Base-by-base conservation (phyloP, 2,329 filamentous ascomycete species). In the Rachicladosporium sp. region DNA sequence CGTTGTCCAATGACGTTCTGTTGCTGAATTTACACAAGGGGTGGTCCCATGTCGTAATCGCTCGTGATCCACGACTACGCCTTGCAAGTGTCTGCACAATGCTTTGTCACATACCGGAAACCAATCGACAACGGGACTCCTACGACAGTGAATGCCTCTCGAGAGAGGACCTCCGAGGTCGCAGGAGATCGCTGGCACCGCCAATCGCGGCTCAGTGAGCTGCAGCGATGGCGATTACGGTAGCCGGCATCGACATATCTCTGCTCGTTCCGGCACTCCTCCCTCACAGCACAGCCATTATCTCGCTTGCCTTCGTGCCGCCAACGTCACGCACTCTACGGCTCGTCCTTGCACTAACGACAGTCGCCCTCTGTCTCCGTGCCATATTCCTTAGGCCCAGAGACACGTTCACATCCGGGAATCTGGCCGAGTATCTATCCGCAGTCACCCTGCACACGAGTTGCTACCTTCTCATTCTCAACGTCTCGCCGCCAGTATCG, bases 371-470 rank as follows among this genome's bases (percentile, higher is more conserved):
- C n/a, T 41, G 38, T 19, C 15, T 37, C 10, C 29, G 37, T 29
- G n/a, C 34, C 29, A 41, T 41, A 29, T 31, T 30, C 10, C 38
- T 29, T 4, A 31, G 30, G 8, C 10, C 13, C 10, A 13, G 19
- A n/a, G 27, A 30, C 8, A 36, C 15, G 19, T 36, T 33, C 30
- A 35, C 36, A 29, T 10, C 29, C n/a, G 29, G 34, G 6, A 29
- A 29, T 13, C 37, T 30, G 10, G 38, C 38, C n/a, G 38, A 41
- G 30, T 41, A 41, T 31, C 36, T 36, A 31, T 41, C 37, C 34
- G 38, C 34, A 12, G 12, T 41, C 6, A 34, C 38, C 9, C 37
- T 41, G 12, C 38, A 41, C 21, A 36, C 38, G 6, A 36, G 33
- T 15, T 36, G 38, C 30, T 41, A 41, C 34, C 34, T 41, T 10